These are phyloP conservation scores for Tylopilus sp. DNA, from an alignment of 768 basidiomycete genomes.

Conservation along the genomic window DNA sequence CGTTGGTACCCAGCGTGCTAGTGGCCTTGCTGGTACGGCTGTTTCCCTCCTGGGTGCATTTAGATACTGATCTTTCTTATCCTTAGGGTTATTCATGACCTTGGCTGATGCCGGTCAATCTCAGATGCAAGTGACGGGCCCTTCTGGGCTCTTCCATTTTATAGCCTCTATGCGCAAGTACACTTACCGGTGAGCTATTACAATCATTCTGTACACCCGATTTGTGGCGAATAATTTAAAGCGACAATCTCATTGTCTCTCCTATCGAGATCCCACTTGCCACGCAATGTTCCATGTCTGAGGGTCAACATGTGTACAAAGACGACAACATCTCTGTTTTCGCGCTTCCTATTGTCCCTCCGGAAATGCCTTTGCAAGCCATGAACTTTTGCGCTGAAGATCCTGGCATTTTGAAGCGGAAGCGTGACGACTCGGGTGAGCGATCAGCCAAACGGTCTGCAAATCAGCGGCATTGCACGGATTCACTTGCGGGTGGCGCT, in stretches of 20 bases:
- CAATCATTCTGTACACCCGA: neutral
- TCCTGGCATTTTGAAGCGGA: slow-evolving; percentile 35
- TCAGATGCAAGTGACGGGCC: slow-evolving; percentile 63
- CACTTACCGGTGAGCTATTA: slow-evolving; percentile 50
- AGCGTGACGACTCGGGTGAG: slow-evolving; percentile 39
- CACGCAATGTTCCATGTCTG: slow-evolving; percentile 12
- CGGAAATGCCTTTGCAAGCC: neutral
- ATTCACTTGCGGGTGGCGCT: neutral
- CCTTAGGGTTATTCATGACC: slow-evolving; percentile 71
- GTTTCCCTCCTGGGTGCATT: neutral
- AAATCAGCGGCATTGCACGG: neutral
- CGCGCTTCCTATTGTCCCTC: slow-evolving; percentile 47
- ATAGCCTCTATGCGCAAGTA: slow-evolving; percentile 70
- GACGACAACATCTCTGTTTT: slow-evolving; percentile 68
- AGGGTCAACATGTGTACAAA: slow-evolving; percentile 46
- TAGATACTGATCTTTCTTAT: neutral
- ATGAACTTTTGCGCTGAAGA: neutral
- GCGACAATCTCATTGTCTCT: slow-evolving; percentile 49
- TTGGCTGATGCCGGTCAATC: slow-evolving; percentile 67
- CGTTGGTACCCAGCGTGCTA: slow-evolving; percentile 54
- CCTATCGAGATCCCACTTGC: slow-evolving; percentile 41
- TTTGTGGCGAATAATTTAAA: slow-evolving; percentile 19
- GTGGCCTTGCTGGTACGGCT: slow-evolving; percentile 69
- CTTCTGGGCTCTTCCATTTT: slow-evolving; percentile 66
- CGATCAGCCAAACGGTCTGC: slow-evolving; percentile 34